Base-by-base conservation (phyloP, 2,329 filamentous ascomycete genomes). In the Sordariomycetes sp. region DNA sequence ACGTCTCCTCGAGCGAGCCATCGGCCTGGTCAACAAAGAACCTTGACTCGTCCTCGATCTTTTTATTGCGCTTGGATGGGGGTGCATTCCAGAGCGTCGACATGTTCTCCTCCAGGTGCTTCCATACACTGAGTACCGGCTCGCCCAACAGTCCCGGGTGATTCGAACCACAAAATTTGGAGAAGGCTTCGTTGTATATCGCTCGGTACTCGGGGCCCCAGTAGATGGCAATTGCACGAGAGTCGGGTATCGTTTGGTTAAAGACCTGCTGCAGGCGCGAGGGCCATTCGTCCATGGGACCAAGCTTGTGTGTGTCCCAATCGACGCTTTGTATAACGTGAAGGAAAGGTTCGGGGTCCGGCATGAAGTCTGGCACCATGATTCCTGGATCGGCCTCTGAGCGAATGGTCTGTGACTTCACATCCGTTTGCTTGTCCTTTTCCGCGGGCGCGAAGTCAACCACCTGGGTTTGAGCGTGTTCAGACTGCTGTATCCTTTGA, bases 111-210 rank as follows among this genome's bases (percentile, higher is more conserved):
- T 58, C 59, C 14, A 69, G 52, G 40, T 81, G 76, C 4, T 63
- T 59, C 78, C 78, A 84, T 4, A 72, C 70, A 25, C 75, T 64
- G 18, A 63, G 61, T 39, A 82, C 56, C 18, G 64, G 66, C 46
- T 71, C 69, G 3, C 80, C 80, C 54, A 84, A 70, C 9, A 82
- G 54, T 3, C 47, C 46, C 1, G 79, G 79, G 46, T 84, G 79
- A 38, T 77, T 78, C 36, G 75, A 66, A 10, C 77, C 78, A 32
- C 75, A 75, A 14, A 82, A 63, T 37, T 69, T 58, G 38, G 73
- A 66, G 45, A 80, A 82, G 1, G 76, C 72, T 48, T 82, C 76
- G 42, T 82, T 82, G 54, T 82, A 82, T 4, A 82, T 71, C 7
- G 75, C 73, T 16, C 76, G 66, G 30, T 75, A 63, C 21, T 79